Base-by-base conservation (phyloP, 1,139 yeast genomes). In the Geotrichum klebahnii region DNA sequence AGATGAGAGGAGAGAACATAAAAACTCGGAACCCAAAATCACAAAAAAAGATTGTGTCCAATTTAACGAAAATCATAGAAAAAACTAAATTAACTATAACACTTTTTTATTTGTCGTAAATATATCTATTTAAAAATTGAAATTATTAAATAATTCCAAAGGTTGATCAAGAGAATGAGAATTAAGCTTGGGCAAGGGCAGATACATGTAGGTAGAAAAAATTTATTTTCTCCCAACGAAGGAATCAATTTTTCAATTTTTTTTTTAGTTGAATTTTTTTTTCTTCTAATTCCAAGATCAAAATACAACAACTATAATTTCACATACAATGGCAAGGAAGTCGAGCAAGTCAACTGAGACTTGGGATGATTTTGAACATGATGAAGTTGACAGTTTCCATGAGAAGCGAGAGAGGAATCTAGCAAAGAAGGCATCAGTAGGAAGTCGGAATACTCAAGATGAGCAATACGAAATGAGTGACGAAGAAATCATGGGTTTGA, bases 401-500 rank as follows among this genome's bases (percentile, higher is more conserved):
- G 48, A 48, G 14, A 19, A 50, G 12, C 43, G 52, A n/a, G 52
- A 52, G 14, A 28, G 35, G 16, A 38, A 33, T 17, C 22, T 48
- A 14, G 42, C 32, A 23, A 4, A 28, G 37, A 46, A 52, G 41
- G 48, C 54, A 2, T 17, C 46, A n/a, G n/a, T 24, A 5, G 46
- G 48, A 16, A 19, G 20, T 16, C 38, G 43, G 10, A 19, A 32
- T n/a, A 26, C 37, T 17, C 34, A 48, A 20, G 46, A 40, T 24
- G 46, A 48, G 20, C 68, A 66, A 2, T 73, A 72, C 24, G 78
- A 73, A 39, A 74, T 72, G 16, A 76, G 78, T 38, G 80, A 76
- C 44, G 79, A 76, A 56, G 80, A 75, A 57, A 79, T 77, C 16
- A 61, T 77, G 69, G 75, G 69, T 2, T 61, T 76, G 26, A 52